A percentile compares a stretch with the other conserved stretches of the same genome.
These are phyloP conservation scores for Podospora tetraspora DNA, from an alignment of 495 filamentous ascomycete species.

Conservation along the genomic window DNA sequence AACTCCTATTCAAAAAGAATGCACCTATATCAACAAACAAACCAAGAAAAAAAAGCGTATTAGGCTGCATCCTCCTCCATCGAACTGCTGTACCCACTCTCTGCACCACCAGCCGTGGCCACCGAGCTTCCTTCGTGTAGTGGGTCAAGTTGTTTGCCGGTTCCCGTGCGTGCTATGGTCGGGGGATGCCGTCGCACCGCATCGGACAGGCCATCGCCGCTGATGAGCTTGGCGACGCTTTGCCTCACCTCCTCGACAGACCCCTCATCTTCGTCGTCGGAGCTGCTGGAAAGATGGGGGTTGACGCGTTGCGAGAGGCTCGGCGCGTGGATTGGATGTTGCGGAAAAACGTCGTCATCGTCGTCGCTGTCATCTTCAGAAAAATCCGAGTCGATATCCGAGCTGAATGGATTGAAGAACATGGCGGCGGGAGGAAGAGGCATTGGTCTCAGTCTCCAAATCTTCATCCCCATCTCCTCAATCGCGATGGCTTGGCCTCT, in stretches of 20 bases:
- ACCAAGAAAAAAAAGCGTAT: neutral
- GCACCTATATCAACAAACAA: neutral
- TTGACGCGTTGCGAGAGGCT: conserved; percentile 29
- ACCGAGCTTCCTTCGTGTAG: conserved; percentile 38
- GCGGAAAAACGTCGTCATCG: conserved; percentile 22
- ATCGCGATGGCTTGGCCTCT: conserved; percentile 24
- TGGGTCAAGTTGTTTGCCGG: conserved; percentile 7
- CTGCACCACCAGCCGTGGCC: conserved; percentile 40
- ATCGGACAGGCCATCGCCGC: neutral
- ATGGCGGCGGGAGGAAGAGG: conserved; percentile 41
- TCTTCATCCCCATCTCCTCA: conserved; percentile 30
- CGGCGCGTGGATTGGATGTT: conserved; percentile 12
- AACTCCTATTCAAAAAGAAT: neutral
- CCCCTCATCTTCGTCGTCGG: conserved; percentile 23
- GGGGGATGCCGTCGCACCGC: neutral
- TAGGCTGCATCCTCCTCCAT: conserved; percentile 28
- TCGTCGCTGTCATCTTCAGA: conserved; percentile 31
- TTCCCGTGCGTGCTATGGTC: conserved; percentile 7
- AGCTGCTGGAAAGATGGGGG: conserved; percentile 26
- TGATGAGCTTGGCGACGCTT: neutral
- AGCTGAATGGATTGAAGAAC: conserved; percentile 35
- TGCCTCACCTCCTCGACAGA: conserved; percentile 14
- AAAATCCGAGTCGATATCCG: conserved; percentile 23
- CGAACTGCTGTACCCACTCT: conserved; percentile 38
- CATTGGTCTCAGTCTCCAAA: conserved; percentile 35